Evolutionary conservation across 192 early-diverging fungal genomes (phyloP).

Genomic region (Gonapodya prolifera): DNA sequence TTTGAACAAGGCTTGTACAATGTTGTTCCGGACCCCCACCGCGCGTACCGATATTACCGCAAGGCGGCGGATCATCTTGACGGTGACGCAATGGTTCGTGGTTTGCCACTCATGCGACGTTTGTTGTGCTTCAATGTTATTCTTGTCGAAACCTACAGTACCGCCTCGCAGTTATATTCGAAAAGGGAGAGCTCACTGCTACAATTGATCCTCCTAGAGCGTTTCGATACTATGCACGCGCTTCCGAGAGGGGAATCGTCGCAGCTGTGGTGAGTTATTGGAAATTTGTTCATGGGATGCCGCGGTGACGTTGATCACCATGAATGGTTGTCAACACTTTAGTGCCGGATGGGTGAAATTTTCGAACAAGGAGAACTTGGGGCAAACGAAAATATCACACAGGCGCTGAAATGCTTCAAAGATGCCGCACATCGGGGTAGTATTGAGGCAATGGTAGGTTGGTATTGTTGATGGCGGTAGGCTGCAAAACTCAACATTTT

Average conservation of each 20-base stretch:
- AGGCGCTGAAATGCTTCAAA: background rate
- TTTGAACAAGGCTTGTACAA: background rate
- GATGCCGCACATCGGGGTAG: background rate
- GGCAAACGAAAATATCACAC: background rate
- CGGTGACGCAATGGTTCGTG: background rate
- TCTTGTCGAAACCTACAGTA: no score
- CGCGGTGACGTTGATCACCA: no score
- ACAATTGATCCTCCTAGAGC: background rate
- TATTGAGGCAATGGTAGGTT: background rate
- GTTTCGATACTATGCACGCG: background rate
- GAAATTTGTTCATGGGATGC: no score
- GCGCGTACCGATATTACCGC: background rate
- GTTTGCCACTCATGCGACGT: no score
- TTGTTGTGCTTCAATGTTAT: no score
- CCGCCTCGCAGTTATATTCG: background rate
- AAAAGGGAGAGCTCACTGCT: background rate
- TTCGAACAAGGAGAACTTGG: background rate
- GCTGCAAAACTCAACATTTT: background rate
- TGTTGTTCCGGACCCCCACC: background rate
- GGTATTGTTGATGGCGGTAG: background rate
- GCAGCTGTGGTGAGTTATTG: background rate
- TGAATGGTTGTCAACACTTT: no score
- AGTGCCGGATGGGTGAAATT: background rate
- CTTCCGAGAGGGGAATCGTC: background rate
- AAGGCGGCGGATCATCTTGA: background rate